Evolutionary conservation across 2,329 filamentous ascomycete genomes (phyloP), one percentile per base, ranked within the genome.

Genomic region (Cladophialophora psammophila): DNA sequence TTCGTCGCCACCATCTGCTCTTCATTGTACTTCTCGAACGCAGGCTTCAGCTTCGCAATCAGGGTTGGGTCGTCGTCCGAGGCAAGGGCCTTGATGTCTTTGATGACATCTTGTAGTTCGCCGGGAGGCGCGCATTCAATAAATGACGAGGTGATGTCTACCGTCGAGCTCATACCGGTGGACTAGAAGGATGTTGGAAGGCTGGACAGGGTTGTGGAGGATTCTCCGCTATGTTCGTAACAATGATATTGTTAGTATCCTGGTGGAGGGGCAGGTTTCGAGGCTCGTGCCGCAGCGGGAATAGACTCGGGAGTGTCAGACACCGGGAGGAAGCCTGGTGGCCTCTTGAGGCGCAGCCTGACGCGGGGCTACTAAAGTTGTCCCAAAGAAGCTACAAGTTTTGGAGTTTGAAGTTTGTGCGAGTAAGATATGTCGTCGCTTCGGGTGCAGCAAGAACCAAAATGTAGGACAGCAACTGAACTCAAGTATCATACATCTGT

Each of bases 21-120:
- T 81, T 99, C 94, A 75, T 98, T 97, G 86, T 99, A 98, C 80
- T 91, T 93, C 80, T 94, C 85, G 78, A 97, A 96, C 0, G 95
- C 93, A 0, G 93, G 91, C 6, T 85, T 87, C 61, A 97, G 90
- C 71, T 91, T 88, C 67, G 88, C 82, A 63, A 94, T 82, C 69
- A 95, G 83, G 63, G 85, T 82, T 42, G 89, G 87, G 50, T 74
- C 71, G 20, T 88, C 88, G 73, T 91, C 88, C 69, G 87, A 83
- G 18, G 93, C 93, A 52, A 99, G 85, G 59, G 88, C 85, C 80
- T 97, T 96, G 84, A 99, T 96, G 78, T 97, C 95, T 96, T 79
- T 69, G 67, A 57, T 88, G 72, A 97, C 92, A 83, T 97, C 93
- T 80, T 88, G 86, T 73, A 97, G 90, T 93, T 99, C 95, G 84